Conservation (phyloP, 31 red algal genomes). For the Endocladia muricata region DNA sequence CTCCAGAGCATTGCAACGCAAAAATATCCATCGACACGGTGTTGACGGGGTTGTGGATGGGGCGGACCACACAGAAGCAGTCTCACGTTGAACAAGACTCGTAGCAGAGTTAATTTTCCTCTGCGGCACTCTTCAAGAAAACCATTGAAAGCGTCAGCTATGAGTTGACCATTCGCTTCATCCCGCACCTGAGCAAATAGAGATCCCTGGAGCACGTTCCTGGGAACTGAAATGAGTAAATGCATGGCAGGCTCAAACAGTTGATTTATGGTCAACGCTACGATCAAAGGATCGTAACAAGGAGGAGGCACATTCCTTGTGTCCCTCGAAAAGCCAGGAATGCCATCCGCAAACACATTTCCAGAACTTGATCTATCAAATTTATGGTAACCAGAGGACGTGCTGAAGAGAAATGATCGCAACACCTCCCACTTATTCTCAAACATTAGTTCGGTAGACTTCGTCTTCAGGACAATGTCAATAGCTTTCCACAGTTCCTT, state of each 20-base stretch:
- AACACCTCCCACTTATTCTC: constrained; percentile 33
- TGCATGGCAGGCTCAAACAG: constrained; percentile 7
- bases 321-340: constrained; percentile 58
- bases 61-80: constrained; percentile 25
- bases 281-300: constrained; percentile 66
- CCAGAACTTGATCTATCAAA: neutral
- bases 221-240: constrained; percentile 14
- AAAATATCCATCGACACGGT: constrained; percentile 65
- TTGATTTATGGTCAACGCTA: constrained; percentile 57
- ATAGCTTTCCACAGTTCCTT: constrained; percentile 51
- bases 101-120: constrained; percentile 28
- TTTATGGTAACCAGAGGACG: neutral
- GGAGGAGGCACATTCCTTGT: constrained; percentile 31
- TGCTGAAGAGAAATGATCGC: constrained; percentile 29
- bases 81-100: constrained; percentile 44
- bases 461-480: constrained; percentile 29
- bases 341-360: neutral
- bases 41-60: constrained; percentile 25
- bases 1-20: constrained; percentile 63
- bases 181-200: constrained; percentile 51
- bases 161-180: constrained; percentile 24
- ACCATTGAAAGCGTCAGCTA: constrained; percentile 34
- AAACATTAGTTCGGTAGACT: constrained; percentile 33
- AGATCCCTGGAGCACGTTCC: constrained; percentile 37
- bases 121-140: constrained; percentile 61